These are phyloP conservation scores for Pythium coloratum DNA, from an alignment of 352 stramenopile genomes.

Conservation along the genomic window DNA sequence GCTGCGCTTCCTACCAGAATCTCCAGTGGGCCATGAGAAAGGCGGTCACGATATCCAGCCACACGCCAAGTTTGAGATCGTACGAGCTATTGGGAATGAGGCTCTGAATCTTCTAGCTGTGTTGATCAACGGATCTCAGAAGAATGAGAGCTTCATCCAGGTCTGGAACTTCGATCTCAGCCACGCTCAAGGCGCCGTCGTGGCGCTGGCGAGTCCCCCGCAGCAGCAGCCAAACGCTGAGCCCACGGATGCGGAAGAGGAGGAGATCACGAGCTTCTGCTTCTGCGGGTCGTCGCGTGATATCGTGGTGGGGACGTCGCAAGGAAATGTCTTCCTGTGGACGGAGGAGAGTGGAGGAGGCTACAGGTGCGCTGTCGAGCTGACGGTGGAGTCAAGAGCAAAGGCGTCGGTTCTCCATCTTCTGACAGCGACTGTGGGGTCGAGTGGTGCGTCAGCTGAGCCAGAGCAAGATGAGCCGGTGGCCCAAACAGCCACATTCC, in stretches of 20 bases:
- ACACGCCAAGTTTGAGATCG: slow-evolving; percentile 41
- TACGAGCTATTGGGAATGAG: slow-evolving; percentile 54
- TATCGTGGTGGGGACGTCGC: slow-evolving; percentile 51
- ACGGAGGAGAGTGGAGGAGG: slow-evolving; percentile 9
- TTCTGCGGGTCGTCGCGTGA: slow-evolving; percentile 48
- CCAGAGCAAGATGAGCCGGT: neutral
- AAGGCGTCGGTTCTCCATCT: slow-evolving; percentile 18
- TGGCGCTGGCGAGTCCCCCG: slow-evolving; percentile 21
- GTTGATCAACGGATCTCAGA: slow-evolving; percentile 34
- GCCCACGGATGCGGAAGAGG: neutral
- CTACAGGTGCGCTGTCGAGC: slow-evolving; percentile 6
- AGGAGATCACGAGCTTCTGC: slow-evolving; percentile 57
- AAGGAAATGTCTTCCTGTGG: slow-evolving; percentile 54
- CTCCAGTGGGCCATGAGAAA: neutral
- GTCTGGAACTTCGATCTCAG: slow-evolving; percentile 76
- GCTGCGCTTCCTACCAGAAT: slow-evolving; percentile 46
- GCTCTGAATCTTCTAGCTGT: slow-evolving; percentile 50
- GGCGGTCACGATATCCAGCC: neutral
- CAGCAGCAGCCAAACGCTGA: neutral
- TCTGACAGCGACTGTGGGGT: slow-evolving; percentile 1
- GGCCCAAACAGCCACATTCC: slow-evolving; percentile 16
- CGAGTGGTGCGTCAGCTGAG: neutral
- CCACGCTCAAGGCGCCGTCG: slow-evolving; percentile 59
- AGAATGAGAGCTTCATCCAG: slow-evolving; percentile 63
- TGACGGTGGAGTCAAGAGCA: neutral